A percentile compares a stretch with the other conserved stretches of the same genome.
Evolutionary conservation across 2,329 filamentous ascomycete genomes (phyloP).

Genomic region (Hypomyces rosellus): DNA sequence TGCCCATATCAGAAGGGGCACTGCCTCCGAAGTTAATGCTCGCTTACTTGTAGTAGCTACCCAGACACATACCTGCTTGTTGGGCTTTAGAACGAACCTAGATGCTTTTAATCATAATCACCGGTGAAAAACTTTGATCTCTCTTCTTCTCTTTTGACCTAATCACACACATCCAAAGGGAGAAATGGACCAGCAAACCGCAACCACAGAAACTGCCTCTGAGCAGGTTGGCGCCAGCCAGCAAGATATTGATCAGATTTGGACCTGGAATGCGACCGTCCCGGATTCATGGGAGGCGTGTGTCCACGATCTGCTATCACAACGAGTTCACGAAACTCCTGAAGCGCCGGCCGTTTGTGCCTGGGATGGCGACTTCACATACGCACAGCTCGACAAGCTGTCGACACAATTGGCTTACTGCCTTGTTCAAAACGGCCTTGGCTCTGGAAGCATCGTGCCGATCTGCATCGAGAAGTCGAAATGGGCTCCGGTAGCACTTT

Average conservation of each 20-base stretch:
- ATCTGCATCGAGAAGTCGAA: constrained; percentile 7
- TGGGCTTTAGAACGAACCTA: too few species aligned
- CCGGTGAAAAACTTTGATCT: too few species aligned
- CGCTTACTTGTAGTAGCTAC: too few species aligned
- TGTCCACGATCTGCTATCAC: constrained; percentile 10
- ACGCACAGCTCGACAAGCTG: background rate
- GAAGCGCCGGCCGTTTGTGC: constrained; percentile 6
- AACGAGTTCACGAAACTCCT: background rate
- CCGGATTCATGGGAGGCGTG: constrained; percentile 16
- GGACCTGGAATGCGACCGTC: background rate
- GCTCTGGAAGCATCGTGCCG: background rate
- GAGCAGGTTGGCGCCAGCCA: background rate
- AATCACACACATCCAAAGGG: too few species aligned
- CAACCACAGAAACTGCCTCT: too few species aligned
- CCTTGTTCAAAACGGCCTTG: background rate
- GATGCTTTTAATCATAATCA: too few species aligned
- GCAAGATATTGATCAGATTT: background rate
- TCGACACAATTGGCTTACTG: constrained; percentile 5
- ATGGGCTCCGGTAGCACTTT: constrained; percentile 1
- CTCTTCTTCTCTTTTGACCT: too few species aligned
- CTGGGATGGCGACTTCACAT: constrained; percentile 7
- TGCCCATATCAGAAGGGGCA: too few species aligned
- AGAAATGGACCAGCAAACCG: too few species aligned
- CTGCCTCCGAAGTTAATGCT: too few species aligned
- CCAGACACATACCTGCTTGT: too few species aligned